These are phyloP conservation scores for Septoria petroselini DNA, from an alignment of 2,329 filamentous ascomycete species.

Conservation along the genomic window DNA sequence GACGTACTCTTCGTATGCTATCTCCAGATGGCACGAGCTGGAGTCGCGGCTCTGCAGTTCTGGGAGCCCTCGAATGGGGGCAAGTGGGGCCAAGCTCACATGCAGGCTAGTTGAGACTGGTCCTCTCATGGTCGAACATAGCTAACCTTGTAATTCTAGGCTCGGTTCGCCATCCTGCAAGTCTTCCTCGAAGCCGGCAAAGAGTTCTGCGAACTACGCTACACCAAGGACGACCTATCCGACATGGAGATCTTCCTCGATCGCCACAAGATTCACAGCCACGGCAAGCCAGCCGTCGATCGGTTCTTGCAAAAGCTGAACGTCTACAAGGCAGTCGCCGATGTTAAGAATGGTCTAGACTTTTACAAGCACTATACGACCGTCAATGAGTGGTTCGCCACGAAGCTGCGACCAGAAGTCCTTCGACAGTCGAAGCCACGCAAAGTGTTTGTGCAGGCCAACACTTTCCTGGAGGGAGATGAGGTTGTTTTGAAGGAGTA, in stretches of 20 bases:
- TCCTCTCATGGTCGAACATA: conserved; percentile 2
- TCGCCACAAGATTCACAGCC: conserved; percentile 78
- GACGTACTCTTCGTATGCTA: conserved; percentile 87
- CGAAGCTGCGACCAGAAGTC: conserved; percentile 72
- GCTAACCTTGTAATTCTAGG: conserved; percentile 1
- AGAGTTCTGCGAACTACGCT: conserved; percentile 79
- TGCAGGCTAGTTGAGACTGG: conserved; percentile 17
- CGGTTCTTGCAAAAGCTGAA: conserved; percentile 87
- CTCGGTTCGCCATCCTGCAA: conserved; percentile 80
- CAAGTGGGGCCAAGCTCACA: conserved; percentile 75
- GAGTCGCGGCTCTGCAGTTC: conserved; percentile 82
- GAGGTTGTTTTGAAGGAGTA: conserved; percentile 80
- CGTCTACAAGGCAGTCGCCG: conserved; percentile 86
- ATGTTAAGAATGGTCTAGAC: conserved; percentile 70
- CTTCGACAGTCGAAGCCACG: conserved; percentile 75
- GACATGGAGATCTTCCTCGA: conserved; percentile 81
- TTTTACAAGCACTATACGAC: conserved; percentile 82
- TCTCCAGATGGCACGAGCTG: conserved; percentile 90
- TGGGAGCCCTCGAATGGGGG: conserved; percentile 80
- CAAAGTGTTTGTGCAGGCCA: conserved; percentile 92
- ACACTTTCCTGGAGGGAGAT: conserved; percentile 67
- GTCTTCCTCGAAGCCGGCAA: conserved; percentile 83
- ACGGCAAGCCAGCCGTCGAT: conserved; percentile 78
- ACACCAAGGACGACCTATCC: conserved; percentile 64
- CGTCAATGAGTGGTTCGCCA: conserved; percentile 83